phyloP scores from a whole-genome alignment of 2,329 filamentous ascomycete genomes.

The Trichophyton simii region DNA sequence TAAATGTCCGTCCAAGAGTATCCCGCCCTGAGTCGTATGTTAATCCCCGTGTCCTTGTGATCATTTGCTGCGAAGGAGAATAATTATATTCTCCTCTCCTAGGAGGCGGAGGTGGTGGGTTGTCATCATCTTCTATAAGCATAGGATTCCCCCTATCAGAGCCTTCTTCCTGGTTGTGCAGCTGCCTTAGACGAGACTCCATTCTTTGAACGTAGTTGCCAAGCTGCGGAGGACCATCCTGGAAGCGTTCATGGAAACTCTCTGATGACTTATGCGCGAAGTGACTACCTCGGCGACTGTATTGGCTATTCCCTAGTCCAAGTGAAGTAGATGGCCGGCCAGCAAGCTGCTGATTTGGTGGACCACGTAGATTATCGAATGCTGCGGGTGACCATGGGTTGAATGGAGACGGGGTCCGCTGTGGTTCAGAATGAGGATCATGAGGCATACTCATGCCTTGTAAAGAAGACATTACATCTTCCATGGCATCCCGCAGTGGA shows the following conservation, averaged over 20 bases:
- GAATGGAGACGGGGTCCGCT: constrained; percentile 37
- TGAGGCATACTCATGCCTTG: constrained; percentile 65
- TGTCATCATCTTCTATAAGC: constrained; percentile 37
- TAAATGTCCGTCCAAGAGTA: constrained; percentile 64
- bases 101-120: constrained; percentile 51
- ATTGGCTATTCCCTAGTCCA: constrained; percentile 47
- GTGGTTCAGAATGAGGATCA: constrained; percentile 40
- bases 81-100: constrained; percentile 30
- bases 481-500: constrained; percentile 87
- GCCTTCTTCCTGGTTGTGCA: constrained; percentile 44
- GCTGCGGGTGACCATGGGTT: constrained; percentile 87
- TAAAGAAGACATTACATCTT: constrained; percentile 91
- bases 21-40: constrained; percentile 60
- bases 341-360: constrained; percentile 25
- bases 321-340: constrained; percentile 59
- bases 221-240: constrained; percentile 55
- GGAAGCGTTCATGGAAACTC: constrained; percentile 40
- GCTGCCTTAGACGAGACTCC: constrained; percentile 65
- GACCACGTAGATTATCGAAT: constrained; percentile 47
- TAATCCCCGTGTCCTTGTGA: constrained; percentile 31
- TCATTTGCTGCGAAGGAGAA: constrained; percentile 27
- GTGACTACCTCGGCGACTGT: constrained; percentile 37
- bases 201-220: constrained; percentile 84
- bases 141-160: constrained; percentile 35
- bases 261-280: constrained; percentile 41